Percentiles rank a stretch among this genome's conserved stretches.
These are phyloP conservation scores for Exobasidium cylindrosporum DNA, from an alignment of 1,284 basidiomycete species.

Conservation along the genomic window DNA sequence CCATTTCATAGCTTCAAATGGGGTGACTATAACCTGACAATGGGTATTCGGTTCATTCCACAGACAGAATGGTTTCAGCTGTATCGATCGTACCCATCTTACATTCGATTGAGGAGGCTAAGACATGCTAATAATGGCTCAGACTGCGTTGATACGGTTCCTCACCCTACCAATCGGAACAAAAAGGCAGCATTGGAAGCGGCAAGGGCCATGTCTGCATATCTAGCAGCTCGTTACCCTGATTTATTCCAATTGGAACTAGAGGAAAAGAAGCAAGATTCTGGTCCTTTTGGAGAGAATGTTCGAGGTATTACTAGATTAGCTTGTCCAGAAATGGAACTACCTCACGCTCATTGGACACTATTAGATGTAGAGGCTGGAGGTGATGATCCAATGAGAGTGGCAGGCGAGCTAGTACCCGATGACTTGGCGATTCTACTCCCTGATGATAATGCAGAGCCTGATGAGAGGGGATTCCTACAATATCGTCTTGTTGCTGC, in stretches of 20 bases:
- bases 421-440: conserved; percentile 71
- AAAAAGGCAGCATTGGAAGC: conserved; percentile 20
- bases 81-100: conserved; percentile 23
- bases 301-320: conserved; percentile 2
- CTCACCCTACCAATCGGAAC: conserved; percentile 11
- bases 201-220: conserved; percentile 20
- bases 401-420: conserved; percentile 58
- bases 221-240: conserved; percentile 18
- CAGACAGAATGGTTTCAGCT: conserved; percentile 18
- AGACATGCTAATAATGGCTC: conserved; percentile 16
- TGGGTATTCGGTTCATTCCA: conserved; percentile 19
- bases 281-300: conserved; percentile 11
- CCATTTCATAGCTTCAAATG: background rate
- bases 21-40: conserved; percentile 13
- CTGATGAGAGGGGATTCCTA: conserved; percentile 3
- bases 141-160: conserved; percentile 10
- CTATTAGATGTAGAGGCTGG: conserved; percentile 13
- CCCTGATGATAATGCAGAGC: conserved; percentile 2
- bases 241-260: conserved; percentile 17
- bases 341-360: conserved; percentile 15
- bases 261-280: background rate
- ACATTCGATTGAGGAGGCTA: conserved; percentile 16
- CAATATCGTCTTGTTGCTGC: conserved; percentile 66
- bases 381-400: conserved; percentile 21
- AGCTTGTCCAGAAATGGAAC: conserved; percentile 8